Evolutionary conservation across 2,329 filamentous ascomycete genomes (phyloP).

Genomic region (Trichophyton simii): DNA sequence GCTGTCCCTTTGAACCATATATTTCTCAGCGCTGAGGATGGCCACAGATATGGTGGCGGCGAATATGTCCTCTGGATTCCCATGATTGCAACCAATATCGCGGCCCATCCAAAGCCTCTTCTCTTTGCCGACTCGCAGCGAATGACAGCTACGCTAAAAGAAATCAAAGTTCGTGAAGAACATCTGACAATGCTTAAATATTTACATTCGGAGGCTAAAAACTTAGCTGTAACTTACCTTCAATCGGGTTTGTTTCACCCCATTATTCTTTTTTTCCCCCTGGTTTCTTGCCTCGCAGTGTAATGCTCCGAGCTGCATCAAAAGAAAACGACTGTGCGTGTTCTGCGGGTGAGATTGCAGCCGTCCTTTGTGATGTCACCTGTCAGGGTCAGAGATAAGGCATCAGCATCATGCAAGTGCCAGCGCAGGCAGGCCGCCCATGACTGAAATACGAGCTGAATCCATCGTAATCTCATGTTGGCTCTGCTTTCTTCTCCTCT

Average conservation of each 20-base stretch:
- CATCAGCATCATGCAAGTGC: not conserved
- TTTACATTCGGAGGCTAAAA: not conserved
- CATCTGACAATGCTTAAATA: not conserved
- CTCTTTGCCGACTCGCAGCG: too few species aligned
- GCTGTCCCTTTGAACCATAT: too few species aligned
- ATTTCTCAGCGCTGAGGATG: too few species aligned
- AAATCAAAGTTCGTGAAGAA: not conserved
- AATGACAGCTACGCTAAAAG: not conserved
- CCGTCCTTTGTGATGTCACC: not conserved
- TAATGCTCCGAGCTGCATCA: not conserved
- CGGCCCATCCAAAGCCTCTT: too few species aligned
- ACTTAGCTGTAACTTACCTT: not conserved
- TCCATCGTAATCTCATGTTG: not conserved
- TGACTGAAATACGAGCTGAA: not conserved
- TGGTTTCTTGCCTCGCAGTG: not conserved
- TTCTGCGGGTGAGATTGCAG: not conserved
- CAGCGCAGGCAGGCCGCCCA: not conserved
- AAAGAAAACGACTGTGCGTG: not conserved
- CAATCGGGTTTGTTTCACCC: not conserved
- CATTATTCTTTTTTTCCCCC: not conserved
- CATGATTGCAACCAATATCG: too few species aligned
- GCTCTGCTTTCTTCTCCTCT: not conserved
- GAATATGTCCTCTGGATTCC: too few species aligned
- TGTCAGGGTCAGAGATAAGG: not conserved
- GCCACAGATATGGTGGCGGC: too few species aligned